Evolutionary conservation across 2,329 filamentous ascomycete species (phyloP).

Genomic region (Microsporum ferrugineum): DNA sequence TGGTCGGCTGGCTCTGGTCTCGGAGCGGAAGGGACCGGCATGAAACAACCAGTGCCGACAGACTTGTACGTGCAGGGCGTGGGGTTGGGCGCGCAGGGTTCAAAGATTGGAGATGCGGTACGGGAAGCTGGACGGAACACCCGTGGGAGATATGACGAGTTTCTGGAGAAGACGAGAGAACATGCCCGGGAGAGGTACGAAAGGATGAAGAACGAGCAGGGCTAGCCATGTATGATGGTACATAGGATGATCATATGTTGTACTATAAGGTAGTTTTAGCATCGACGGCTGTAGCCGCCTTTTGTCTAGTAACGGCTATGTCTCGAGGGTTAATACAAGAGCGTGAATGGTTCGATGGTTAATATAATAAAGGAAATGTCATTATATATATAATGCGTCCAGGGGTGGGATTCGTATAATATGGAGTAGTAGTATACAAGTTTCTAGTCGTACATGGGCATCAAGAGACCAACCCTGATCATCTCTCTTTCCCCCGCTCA

Average conservation of each 20-base stretch:
- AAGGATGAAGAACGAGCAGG: constrained; percentile 23
- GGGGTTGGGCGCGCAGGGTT: constrained; percentile 38
- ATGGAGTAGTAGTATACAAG: neutral
- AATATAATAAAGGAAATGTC: neutral
- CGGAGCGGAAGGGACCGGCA: constrained; percentile 38
- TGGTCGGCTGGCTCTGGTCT: constrained; percentile 39
- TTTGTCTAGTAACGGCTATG: neutral
- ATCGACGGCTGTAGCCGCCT: neutral
- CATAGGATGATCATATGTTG: too few species aligned
- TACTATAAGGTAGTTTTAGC: too few species aligned
- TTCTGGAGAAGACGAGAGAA: constrained; percentile 38
- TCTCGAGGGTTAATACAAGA: neutral
- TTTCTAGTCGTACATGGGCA: neutral
- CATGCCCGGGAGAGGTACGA: constrained; percentile 39
- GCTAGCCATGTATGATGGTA: neutral
- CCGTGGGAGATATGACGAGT: constrained; percentile 37
- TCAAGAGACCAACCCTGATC: neutral
- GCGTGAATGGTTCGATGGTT: neutral
- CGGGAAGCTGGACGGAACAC: constrained; percentile 40
- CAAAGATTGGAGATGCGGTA: constrained; percentile 39
- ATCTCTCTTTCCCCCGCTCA: constrained; percentile 15
- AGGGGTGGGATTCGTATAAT: neutral
- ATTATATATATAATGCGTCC: neutral
- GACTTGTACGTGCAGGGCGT: constrained; percentile 42
- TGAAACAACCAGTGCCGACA: constrained; percentile 37